These are phyloP conservation scores for Ceriops tagal DNA, from an alignment of 345 rosid species.

Conservation along the genomic window DNA sequence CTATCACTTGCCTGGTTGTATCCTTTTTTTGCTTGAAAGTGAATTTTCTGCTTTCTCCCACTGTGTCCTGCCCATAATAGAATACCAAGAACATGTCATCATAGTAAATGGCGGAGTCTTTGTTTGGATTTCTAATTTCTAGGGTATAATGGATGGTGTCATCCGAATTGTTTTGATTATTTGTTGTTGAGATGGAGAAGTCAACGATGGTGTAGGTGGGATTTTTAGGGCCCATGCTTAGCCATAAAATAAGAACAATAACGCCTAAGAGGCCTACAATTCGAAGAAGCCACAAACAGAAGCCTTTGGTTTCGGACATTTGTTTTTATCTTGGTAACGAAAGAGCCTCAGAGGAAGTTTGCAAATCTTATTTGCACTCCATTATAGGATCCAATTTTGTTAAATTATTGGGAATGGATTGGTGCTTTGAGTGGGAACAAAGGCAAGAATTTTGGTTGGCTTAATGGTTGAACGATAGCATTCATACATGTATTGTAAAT, in stretches of 20 bases:
- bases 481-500: too few relatives aligned
- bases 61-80: constrained; percentile 25
- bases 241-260: constrained; percentile 34
- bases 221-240: constrained; percentile 29
- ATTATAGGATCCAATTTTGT: not conserved
- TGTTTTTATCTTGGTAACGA: not conserved
- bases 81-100: constrained; percentile 34
- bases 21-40: constrained; percentile 32
- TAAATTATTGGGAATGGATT: not conserved
- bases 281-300: constrained; percentile 36
- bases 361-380: not conserved
- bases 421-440: constrained; percentile 9
- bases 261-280: constrained; percentile 35
- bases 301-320: constrained; percentile 22
- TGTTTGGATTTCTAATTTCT: constrained; percentile 35
- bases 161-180: not conserved
- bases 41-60: constrained; percentile 18
- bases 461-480: not conserved
- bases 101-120: constrained; percentile 36
- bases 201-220: constrained; percentile 28
- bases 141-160: constrained; percentile 25
- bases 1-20: not conserved
- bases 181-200: constrained; percentile 25
- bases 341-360: not conserved
- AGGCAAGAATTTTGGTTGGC: not conserved